Conservation (phyloP, 805 yeast genomes). For the Hanseniaspora nectarophila region DNA sequence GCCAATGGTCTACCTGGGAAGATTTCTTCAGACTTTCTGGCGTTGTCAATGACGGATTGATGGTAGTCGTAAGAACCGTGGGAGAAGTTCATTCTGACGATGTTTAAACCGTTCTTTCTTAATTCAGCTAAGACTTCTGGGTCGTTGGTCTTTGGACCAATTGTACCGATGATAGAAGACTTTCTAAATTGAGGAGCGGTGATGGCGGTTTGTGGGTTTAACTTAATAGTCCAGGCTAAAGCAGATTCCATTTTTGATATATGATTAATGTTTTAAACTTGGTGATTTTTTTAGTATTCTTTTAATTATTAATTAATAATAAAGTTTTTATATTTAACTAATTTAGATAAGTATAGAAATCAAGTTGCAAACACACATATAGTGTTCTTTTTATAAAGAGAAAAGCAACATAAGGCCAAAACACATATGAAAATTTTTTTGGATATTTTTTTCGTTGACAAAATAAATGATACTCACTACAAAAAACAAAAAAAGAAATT, state of each 20-base stretch:
- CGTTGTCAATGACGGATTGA: conserved; percentile 90
- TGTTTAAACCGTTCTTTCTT: conserved; percentile 95
- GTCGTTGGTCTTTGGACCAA: conserved; percentile 94
- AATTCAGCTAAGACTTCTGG: conserved; percentile 73
- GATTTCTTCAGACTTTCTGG: conserved; percentile 82
- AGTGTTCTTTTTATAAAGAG: no score
- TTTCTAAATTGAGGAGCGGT: conserved; percentile 67
- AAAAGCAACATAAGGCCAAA: no score
- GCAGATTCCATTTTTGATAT: conserved; percentile 34
- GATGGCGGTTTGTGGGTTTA: conserved; percentile 63
- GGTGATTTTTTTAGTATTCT: neutral
- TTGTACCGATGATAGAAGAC: conserved; percentile 94
- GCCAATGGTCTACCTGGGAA: conserved; percentile 95
- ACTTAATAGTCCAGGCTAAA: conserved; percentile 72
- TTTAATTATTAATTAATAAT: neutral
- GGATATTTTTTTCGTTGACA: no score
- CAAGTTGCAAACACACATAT: no score
- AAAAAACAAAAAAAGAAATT: neutral
- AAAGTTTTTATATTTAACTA: no score
- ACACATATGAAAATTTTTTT: no score
- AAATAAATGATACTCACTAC: no score
- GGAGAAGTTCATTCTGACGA: conserved; percentile 97
- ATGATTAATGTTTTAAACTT: neutral
- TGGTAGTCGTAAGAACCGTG: conserved; percentile 98
- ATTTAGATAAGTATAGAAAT: no score